phyloP scores from a whole-genome alignment of 192 early-diverging fungal genomes.

The Rhizophagus prolifer region DNA sequence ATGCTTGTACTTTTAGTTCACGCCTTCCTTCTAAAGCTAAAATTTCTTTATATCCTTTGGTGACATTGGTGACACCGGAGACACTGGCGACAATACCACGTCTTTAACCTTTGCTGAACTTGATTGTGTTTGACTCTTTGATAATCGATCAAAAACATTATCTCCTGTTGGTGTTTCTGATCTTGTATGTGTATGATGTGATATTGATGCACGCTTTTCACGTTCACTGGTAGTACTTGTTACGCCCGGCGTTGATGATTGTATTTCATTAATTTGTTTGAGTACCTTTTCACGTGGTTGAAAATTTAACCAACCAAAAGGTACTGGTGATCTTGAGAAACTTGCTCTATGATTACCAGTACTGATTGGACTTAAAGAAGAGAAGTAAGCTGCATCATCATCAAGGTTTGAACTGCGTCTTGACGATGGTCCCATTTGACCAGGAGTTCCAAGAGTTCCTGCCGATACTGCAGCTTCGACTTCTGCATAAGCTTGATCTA shows the following conservation, averaged over 20 bases:
- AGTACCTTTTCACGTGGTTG: background rate
- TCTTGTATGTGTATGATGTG: constrained; percentile 14
- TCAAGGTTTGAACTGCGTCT: constrained; percentile 2
- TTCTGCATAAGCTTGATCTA: too few relatives aligned
- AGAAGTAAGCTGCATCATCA: background rate
- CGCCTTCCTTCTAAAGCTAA: constrained; percentile 1
- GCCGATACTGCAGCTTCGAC: too few relatives aligned
- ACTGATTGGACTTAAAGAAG: background rate
- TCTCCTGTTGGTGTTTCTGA: constrained; percentile 1
- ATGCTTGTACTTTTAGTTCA: background rate
- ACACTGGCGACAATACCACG: background rate
- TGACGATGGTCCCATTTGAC: background rate
- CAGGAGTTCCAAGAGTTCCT: too few relatives aligned
- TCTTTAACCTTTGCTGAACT: constrained; percentile 4
- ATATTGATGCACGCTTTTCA: background rate
- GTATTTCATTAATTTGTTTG: background rate
- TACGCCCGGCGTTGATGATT: background rate
- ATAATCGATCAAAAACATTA: constrained; percentile 23
- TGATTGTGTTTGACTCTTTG: constrained; percentile 14
- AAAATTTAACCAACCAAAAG: constrained; percentile 2
- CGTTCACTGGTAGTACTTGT: constrained; percentile 4
- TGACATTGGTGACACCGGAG: too few relatives aligned
- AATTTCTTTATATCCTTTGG: too few relatives aligned
- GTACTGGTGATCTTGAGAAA: constrained; percentile 1
- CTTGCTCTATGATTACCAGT: background rate